Base-by-base conservation (phyloP, 169 alveolate species). In the Eimeria praecox region DNA sequence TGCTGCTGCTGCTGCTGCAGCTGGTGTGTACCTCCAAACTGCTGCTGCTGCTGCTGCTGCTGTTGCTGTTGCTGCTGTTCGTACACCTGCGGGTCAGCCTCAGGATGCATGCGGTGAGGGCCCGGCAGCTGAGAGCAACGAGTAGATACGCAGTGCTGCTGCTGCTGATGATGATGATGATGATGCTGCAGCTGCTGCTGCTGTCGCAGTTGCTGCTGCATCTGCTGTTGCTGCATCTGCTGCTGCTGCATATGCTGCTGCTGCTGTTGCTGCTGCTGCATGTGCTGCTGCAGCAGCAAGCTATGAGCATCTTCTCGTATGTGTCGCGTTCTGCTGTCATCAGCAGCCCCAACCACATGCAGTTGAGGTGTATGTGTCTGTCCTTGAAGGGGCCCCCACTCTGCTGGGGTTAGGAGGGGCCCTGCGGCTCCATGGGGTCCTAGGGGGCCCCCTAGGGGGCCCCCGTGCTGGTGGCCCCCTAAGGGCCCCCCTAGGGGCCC, bases 181-280 rank as follows among this genome's bases (percentile, higher is more conserved):
- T 54, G 35, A 6, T 38, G 87, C 56, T 35, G 87, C 56, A 4
- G 87, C 87, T 75, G 87, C 87, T 75, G 87, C 59, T 75, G 87
- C 87, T 75, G 87, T n/a, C 40, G 87, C 87, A 6, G 35, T 54
- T 22, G 46, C 54, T 40, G 87, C 87, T 40, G 87, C 87, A 14
- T 54, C 87, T 22, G 87, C 59, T n/a, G 27, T 56, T 35, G 87
- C 10, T 8, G 49, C 62, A 24, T 38, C 62, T 8, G 49, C 62
- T 33, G 56, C 56, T 27, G 62, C 59, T 3, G n/a, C n/a, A n/a
- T n/a, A n/a, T 54, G 35, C 4, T 38, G 87, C 56, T 35, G 87
- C 56, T 20, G 87, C 87, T 75, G 87, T 59, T 75, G 87, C 59
- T 75, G 87, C 87, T 75, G 87, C 59, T 75, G 87, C 87, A 6